Evolutionary conservation across 2,329 filamentous ascomycete species (phyloP).

Genomic region (Penicillium sp.): DNA sequence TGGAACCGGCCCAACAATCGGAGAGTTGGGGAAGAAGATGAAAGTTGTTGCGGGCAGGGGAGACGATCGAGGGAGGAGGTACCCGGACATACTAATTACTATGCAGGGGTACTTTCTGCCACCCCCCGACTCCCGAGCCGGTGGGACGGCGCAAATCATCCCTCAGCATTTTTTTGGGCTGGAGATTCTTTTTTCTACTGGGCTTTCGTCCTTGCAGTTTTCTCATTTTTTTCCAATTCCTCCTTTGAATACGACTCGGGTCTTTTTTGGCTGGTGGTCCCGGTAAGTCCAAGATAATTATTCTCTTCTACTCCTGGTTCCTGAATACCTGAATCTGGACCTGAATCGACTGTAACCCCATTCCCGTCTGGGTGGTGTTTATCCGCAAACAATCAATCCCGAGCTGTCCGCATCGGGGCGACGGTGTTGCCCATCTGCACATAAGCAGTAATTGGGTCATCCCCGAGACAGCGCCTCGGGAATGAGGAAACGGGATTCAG

Average conservation of each 20-base stretch:
- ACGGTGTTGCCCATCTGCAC: constrained; percentile 1
- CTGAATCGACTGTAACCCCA: not conserved
- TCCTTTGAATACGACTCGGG: constrained; percentile 9
- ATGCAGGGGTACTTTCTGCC: constrained; percentile 19
- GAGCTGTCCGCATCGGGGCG: constrained; percentile 7
- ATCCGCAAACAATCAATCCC: constrained; percentile 4
- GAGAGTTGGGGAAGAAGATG: constrained; percentile 28
- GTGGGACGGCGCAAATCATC: constrained; percentile 26
- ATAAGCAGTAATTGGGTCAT: constrained; percentile 1
- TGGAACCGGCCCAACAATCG: constrained; percentile 35
- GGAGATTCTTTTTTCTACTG: not conserved
- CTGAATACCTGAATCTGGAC: not conserved
- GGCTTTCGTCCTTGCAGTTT: not conserved
- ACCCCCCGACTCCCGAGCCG: constrained; percentile 17
- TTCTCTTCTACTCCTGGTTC: not conserved
- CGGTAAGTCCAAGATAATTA: constrained; percentile 12
- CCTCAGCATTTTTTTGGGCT: constrained; percentile 30
- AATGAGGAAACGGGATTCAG: not conserved
- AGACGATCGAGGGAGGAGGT: constrained; percentile 9
- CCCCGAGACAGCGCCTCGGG: not conserved
- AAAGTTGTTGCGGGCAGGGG: constrained; percentile 8
- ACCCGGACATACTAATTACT: constrained; percentile 19
- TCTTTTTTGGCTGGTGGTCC: constrained; percentile 19
- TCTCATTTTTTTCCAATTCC: not conserved
- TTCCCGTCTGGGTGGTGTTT: not conserved